These are phyloP conservation scores for Aureobasidium sp. DNA, from an alignment of 2,329 filamentous ascomycete genomes.

Conservation along the genomic window DNA sequence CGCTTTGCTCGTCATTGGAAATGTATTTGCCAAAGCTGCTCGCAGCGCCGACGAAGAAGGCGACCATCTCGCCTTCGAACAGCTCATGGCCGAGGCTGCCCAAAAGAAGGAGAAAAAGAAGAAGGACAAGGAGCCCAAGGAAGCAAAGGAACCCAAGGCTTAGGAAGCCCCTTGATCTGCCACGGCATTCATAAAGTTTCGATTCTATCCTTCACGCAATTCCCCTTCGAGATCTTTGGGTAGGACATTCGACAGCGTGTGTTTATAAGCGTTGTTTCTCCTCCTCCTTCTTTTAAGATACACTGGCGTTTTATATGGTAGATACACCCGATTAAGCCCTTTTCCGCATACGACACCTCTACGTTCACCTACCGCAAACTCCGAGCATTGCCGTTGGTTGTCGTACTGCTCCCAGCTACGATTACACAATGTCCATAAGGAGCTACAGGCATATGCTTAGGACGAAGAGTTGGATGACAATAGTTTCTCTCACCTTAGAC, in stretches of 20 bases:
- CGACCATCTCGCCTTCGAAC: slow-evolving; percentile 97
- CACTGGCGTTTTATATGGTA: not conserved
- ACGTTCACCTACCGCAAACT: not conserved
- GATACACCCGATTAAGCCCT: not conserved
- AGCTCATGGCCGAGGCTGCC: slow-evolving; percentile 91
- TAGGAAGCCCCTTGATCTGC: not conserved
- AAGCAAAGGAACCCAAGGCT: not conserved
- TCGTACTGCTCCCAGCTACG: not conserved
- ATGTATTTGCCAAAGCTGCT: slow-evolving; percentile 77
- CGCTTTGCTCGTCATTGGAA: slow-evolving; percentile 78
- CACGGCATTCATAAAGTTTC: not conserved
- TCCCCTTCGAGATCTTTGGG: too few relatives aligned
- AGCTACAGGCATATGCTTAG: not conserved
- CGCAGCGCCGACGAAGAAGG: slow-evolving; percentile 74
- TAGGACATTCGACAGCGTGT: not conserved
- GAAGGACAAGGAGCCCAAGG: slow-evolving; percentile 13
- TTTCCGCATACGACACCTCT: not conserved
- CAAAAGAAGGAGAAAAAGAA: slow-evolving; percentile 83
- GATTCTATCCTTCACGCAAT: not conserved
- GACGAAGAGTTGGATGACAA: not conserved
- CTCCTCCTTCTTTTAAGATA: not conserved
- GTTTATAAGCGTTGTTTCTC: not conserved
- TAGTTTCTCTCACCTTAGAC: not conserved
- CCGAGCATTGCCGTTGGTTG: not conserved
- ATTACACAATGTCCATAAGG: not conserved